Evolutionary conservation across 768 basidiomycete genomes (phyloP).

Genomic region (Podaxis mareebaensis): DNA sequence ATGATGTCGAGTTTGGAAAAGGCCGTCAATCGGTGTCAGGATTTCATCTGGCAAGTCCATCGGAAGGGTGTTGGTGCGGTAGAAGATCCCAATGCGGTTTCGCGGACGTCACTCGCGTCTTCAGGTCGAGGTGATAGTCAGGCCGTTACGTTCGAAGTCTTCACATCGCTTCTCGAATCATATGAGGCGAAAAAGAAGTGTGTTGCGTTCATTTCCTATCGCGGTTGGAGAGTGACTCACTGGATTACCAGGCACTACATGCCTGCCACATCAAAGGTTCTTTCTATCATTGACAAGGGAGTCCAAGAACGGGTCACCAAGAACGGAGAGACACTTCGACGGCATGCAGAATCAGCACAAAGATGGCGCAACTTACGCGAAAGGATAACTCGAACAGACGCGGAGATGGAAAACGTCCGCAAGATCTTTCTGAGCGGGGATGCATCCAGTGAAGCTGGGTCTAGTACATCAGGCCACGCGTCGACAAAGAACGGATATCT

Average conservation of each 20-base stretch:
- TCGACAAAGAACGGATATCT: constrained; percentile 60
- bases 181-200: constrained; percentile 91
- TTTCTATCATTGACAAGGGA: constrained; percentile 93
- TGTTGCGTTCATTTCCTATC: constrained; percentile 22
- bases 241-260: constrained; percentile 75
- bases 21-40: constrained; percentile 87
- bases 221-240: not conserved
- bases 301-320: constrained; percentile 92
- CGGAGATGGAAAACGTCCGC: constrained; percentile 76
- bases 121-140: constrained; percentile 52
- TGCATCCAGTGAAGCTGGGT: constrained; percentile 66
- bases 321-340: constrained; percentile 91
- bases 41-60: constrained; percentile 85
- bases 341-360: constrained; percentile 86
- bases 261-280: constrained; percentile 89
- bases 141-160: constrained; percentile 59
- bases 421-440: constrained; percentile 56
- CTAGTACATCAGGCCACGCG: constrained; percentile 59
- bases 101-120: constrained; percentile 35
- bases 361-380: constrained; percentile 82
- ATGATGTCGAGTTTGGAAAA: constrained; percentile 98
- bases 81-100: constrained; percentile 22
- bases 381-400: constrained; percentile 77
- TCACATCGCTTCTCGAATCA: constrained; percentile 65
- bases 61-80: constrained; percentile 50